A percentile compares a stretch with the other conserved stretches of the same genome.
Evolutionary conservation across 345 rosid genomes (phyloP).

Genomic region (Mallotus nudiflorus): DNA sequence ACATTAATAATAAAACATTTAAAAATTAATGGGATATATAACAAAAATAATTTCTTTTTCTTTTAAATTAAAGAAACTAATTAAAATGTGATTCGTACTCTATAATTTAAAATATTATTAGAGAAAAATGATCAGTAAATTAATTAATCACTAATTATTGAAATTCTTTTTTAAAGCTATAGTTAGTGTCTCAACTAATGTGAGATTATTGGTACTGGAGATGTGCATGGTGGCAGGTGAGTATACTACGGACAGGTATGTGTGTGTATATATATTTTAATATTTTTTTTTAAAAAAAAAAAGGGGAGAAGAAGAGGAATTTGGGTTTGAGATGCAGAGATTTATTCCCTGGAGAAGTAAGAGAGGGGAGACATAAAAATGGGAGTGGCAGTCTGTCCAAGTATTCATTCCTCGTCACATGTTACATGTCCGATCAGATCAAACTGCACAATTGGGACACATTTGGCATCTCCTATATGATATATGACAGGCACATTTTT

Average conservation of each 20-base stretch:
- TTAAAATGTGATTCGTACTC: too few species aligned
- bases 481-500: not conserved
- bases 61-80: not conserved
- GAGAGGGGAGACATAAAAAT: not conserved
- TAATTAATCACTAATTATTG: too few species aligned
- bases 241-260: too few species aligned
- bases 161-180: too few species aligned
- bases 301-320: slow-evolving; percentile 7
- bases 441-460: not conserved
- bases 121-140: not conserved
- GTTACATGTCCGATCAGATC: slow-evolving; percentile 24
- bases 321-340: slow-evolving; percentile 1
- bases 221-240: slow-evolving; percentile 3
- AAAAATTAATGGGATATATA: not conserved
- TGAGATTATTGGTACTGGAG: not conserved
- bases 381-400: slow-evolving; percentile 13
- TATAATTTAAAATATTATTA: not conserved
- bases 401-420: slow-evolving; percentile 27
- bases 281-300: slow-evolving; percentile 5
- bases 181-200: too few species aligned
- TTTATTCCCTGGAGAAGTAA: not conserved
- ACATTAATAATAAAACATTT: too few species aligned
- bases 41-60: not conserved
- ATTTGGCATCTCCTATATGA: slow-evolving; percentile 23
- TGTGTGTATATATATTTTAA: too few species aligned